These are phyloP conservation scores for Mallotus japonicus DNA, from an alignment of 441 rosid genomes.

Conservation along the genomic window DNA sequence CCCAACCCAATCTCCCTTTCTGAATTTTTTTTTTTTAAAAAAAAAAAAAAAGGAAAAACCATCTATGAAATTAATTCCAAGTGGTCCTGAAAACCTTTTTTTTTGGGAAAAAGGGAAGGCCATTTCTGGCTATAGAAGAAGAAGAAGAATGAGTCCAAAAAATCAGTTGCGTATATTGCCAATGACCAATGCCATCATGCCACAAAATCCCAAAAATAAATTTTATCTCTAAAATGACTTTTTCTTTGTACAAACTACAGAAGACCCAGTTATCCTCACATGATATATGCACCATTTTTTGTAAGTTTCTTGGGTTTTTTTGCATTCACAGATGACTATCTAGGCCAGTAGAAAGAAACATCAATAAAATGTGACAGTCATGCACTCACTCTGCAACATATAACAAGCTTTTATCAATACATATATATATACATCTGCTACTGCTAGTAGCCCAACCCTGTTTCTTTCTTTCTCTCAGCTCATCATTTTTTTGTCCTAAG, in stretches of 20 bases:
- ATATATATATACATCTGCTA: background rate
- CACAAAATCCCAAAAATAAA: slow-evolving; percentile 21
- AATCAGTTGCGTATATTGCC: background rate
- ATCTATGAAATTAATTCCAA: slow-evolving; percentile 11
- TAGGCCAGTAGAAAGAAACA: background rate
- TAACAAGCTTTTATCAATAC: slow-evolving; percentile 5
- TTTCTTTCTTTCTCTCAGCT: background rate
- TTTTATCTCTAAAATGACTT: background rate
- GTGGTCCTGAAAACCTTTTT: slow-evolving; percentile 38
- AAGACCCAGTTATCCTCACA: slow-evolving; percentile 24
- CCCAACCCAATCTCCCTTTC: background rate
- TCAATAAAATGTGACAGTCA: background rate
- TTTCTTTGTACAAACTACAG: slow-evolving; percentile 6
- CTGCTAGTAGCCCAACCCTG: background rate
- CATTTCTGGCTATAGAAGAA: slow-evolving; percentile 11
- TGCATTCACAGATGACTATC: slow-evolving; percentile 13
- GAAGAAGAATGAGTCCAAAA: slow-evolving; percentile 24
- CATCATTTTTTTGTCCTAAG: background rate
- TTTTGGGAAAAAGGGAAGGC: slow-evolving; percentile 22
- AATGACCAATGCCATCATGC: slow-evolving; percentile 11
- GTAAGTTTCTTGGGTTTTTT: slow-evolving; percentile 13
- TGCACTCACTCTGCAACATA: background rate
- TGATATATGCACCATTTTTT: slow-evolving; percentile 8
- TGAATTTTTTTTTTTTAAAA: background rate
- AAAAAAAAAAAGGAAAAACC: background rate